phyloP scores from a whole-genome alignment of 2,329 filamentous ascomycete species.

The Ophiocordyceps robertsii region DNA sequence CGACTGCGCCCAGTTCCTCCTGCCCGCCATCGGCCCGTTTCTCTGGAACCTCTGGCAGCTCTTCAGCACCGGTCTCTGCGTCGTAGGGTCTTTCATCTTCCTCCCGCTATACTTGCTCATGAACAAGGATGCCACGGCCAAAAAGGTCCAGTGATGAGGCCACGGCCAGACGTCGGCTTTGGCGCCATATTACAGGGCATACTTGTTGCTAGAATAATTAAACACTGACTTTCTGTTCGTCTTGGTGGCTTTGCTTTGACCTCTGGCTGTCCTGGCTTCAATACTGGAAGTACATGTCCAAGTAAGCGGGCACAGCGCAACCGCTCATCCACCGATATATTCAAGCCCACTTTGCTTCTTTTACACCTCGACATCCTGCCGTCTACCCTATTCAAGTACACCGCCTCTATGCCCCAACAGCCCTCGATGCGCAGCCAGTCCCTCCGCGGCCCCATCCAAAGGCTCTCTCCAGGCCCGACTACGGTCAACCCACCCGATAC shows the following conservation, averaged over 20 bases:
- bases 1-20: slow-evolving; percentile 61
- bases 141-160: slow-evolving; percentile 3
- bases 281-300: not conserved
- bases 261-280: too few species aligned
- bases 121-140: slow-evolving; percentile 9
- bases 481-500: too few species aligned
- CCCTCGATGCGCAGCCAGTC: too few species aligned
- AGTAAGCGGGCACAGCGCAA: too few species aligned
- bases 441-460: too few species aligned
- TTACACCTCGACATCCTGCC: not conserved
- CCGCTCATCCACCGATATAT: too few species aligned
- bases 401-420: not conserved
- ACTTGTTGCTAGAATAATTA: not conserved
- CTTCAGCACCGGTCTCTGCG: slow-evolving; percentile 49
- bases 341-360: too few species aligned
- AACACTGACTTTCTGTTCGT: not conserved
- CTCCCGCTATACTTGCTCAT: slow-evolving; percentile 20
- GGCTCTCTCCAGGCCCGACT: too few species aligned
- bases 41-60: slow-evolving; percentile 48
- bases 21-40: slow-evolving; percentile 42
- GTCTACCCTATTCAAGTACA: not conserved
- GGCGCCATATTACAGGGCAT: slow-evolving; percentile 1
- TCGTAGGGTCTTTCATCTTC: slow-evolving; percentile 38
- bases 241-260: too few species aligned
- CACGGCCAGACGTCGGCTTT: too few species aligned